Base-by-base conservation (phyloP, 768 basidiomycete species). In the Sarcodon sp. region DNA sequence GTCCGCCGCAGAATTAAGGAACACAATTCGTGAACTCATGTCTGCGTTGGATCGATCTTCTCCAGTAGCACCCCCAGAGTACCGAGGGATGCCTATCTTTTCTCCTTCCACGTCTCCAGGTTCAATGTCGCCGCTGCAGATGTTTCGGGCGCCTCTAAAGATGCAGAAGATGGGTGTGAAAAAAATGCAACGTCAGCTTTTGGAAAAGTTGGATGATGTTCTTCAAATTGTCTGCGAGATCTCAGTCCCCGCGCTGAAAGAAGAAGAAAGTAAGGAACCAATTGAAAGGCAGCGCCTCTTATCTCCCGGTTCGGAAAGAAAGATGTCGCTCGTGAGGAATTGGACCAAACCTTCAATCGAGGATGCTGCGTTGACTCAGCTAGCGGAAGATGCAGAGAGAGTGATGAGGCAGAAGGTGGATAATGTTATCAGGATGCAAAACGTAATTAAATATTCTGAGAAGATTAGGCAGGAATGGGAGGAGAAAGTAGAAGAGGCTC, bases 381-480 rank as follows among this genome's bases (percentile, higher is more conserved):
- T 99, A 16, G 74, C 87, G 46, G 79, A 87, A 55, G 93, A 98
- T 59, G 83, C 83, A 7, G 91, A 93, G 55, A 79, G 87, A 34
- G 74, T 93, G 45, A 87, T 93, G 75, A 73, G 88, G 33, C 83
- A 88, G 65, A 99, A 99, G 72, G 77, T 92, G 53, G 92, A 93
- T 63, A 91, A 85, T 54, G 88, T 97, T 44, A 86, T 90, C 53
- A 81, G 96, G 35, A 81, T 99, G 80, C 89, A 94, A 65, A 96
- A 94, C 59, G 97, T 92, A 15, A 92, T 99, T 55, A 75, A 88
- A 47, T 98, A 98, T 64, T 83, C 91, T 36, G 96, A 98, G 69
- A 94, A 93, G 68, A 87, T 96, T 32, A 82, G 94, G 69, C 84
- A 85, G 57, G 96, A 98, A 66, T 98, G 94, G 93, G 86, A 97